phyloP scores from a whole-genome alignment of 2,329 filamentous ascomycete genomes.

The Gnomoniopsis sp. region DNA sequence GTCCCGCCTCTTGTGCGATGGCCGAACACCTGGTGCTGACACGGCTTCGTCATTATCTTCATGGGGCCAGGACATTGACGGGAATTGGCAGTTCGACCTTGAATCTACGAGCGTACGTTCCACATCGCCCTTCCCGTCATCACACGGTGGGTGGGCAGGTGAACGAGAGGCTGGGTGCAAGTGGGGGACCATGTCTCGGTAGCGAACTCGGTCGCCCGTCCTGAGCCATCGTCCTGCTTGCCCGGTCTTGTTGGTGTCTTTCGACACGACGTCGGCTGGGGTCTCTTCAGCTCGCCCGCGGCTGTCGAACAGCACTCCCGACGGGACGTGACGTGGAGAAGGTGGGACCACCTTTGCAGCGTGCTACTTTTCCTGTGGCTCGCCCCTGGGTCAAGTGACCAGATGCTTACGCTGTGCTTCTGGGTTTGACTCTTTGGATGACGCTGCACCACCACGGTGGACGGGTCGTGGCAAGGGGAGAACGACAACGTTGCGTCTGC shows the following conservation, averaged over 20 bases:
- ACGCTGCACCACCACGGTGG: not conserved
- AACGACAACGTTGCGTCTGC: not conserved
- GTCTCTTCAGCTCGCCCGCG: not conserved
- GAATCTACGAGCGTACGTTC: not conserved
- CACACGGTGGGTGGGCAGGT: not conserved
- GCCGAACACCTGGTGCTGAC: not conserved
- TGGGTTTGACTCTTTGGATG: not conserved
- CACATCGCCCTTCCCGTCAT: not conserved
- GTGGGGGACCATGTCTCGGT: not conserved
- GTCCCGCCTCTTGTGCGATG: not conserved
- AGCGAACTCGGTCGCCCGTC: not conserved
- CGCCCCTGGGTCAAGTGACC: conserved; percentile 4
- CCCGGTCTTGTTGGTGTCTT: not conserved
- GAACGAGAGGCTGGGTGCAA: not conserved
- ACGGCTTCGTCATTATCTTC: too few species aligned
- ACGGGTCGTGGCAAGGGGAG: not conserved
- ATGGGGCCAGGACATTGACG: not conserved
- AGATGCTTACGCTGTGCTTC: not conserved
- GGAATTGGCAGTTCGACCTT: not conserved
- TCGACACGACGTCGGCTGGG: not conserved
- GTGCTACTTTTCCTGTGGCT: not conserved
- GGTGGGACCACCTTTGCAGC: too few species aligned
- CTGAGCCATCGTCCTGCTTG: not conserved
- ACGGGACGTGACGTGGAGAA: not conserved
- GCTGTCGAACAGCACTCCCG: not conserved